Base-by-base conservation (phyloP, 352 stramenopile species). In the Blastocystis sp. region DNA sequence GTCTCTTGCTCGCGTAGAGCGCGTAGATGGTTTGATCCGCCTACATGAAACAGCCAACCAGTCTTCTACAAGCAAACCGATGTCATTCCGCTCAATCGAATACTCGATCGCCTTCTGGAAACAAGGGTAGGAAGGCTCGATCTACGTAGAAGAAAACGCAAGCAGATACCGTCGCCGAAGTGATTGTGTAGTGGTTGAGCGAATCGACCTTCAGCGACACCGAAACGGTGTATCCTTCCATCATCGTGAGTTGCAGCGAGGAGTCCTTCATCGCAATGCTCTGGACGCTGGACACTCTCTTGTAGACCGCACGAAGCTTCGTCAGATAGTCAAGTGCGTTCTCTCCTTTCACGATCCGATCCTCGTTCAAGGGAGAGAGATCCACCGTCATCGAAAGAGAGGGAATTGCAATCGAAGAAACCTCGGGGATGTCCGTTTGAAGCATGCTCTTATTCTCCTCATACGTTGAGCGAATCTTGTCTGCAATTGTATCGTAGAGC, bases 21-120 rank as follows among this genome's bases (percentile, higher is more conserved):
- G 32, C 67, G 8, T 48, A 61, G 24, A 78, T 78, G 24, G 67
- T 59, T 42, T 78, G 67, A 42, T 78, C 3, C 2, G 42, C 42
- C 38, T 67, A 67, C 16, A 24, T 42, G 32, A 4, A 44, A 42
- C 16, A 34, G 38, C 29, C 24, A 16, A 67, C 0, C 14, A 7
- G 0, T 1, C 7, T 1, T 32, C n/a, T 67, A 67, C 57, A 1
- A 78, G 40, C 46, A 78, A 32, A 32, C 27, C 44, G 7, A 78
- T 59, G 67, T 78, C 67, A 61, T 78, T 78, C 27, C 67, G 46
- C 36, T 48, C n/a, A 27, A 78, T 57, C 4, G 67, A 9, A 61
- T 78, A 78, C 7, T 57, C 67, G 51, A 78, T 78, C 14, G 67
- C 67, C 27, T 57, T 7, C 48, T 78, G 67, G 67, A 78, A 78